These are phyloP conservation scores for Alternaria solani DNA, from an alignment of 2,329 filamentous ascomycete genomes.

Conservation along the genomic window DNA sequence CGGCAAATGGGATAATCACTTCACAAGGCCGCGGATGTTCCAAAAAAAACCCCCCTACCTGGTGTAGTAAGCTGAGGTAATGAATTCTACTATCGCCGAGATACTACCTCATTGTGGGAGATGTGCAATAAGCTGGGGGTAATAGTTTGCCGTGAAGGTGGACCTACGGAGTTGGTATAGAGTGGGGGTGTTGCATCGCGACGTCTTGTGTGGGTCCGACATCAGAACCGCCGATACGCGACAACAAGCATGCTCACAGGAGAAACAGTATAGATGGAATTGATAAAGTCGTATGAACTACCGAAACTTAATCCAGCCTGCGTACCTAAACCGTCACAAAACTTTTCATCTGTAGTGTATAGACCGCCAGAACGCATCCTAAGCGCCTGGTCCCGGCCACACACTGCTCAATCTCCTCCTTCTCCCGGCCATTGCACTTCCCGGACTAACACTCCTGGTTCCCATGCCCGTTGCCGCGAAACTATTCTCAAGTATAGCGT, in stretches of 20 bases:
- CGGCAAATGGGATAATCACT: not conserved
- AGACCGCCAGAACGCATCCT: not conserved
- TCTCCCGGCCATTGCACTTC: constrained; percentile 38
- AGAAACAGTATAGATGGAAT: not conserved
- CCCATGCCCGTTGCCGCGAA: constrained; percentile 35
- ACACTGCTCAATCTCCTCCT: constrained; percentile 48
- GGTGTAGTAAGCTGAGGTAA: constrained; percentile 18
- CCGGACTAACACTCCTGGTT: constrained; percentile 43
- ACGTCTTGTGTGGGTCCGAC: not conserved
- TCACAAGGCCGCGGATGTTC: constrained; percentile 13
- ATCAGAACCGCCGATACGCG: not conserved
- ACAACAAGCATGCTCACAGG: not conserved
- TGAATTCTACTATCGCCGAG: not conserved
- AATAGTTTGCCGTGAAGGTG: constrained; percentile 9
- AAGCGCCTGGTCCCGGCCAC: constrained; percentile 38
- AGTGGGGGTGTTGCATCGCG: constrained; percentile 1
- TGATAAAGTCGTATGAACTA: not conserved
- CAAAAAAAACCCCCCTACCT: not conserved
- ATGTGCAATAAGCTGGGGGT: constrained; percentile 19
- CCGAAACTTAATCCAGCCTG: not conserved
- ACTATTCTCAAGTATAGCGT: constrained; percentile 54
- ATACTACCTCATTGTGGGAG: not conserved
- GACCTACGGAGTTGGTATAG: constrained; percentile 5
- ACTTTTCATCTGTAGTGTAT: not conserved
- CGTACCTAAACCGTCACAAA: not conserved